Percentiles rank a stretch among this genome's conserved stretches.
phyloP scores from a whole-genome alignment of 2,329 filamentous ascomycete genomes.

The Erysiphe pulchra region DNA sequence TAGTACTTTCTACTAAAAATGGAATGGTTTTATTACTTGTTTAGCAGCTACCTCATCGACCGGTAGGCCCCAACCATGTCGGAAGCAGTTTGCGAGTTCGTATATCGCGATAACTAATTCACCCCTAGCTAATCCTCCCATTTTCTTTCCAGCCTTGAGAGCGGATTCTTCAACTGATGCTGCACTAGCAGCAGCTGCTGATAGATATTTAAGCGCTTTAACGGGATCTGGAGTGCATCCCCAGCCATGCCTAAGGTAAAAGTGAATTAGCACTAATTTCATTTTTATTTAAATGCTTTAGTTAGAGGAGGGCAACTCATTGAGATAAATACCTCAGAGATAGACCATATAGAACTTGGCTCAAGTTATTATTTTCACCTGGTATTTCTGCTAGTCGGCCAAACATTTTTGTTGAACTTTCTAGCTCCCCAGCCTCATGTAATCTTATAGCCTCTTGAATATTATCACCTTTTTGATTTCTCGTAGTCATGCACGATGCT shows the following conservation, averaged over 20 bases:
- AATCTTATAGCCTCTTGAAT: conserved; percentile 91
- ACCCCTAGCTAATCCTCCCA: conserved; percentile 82
- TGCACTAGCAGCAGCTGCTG: conserved; percentile 70
- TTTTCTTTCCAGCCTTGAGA: conserved; percentile 65
- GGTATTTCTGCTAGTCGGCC: conserved; percentile 56
- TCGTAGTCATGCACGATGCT: neutral
- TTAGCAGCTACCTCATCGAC: conserved; percentile 69
- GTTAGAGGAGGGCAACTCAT: neutral
- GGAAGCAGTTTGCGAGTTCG: conserved; percentile 78
- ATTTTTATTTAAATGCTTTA: neutral
- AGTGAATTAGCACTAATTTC: neutral
- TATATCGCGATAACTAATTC: conserved; percentile 93
- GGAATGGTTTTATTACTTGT: conserved; percentile 22
- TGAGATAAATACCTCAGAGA: conserved; percentile 42
- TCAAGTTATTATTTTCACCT: conserved; percentile 74
- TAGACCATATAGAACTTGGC: conserved; percentile 86
- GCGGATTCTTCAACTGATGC: conserved; percentile 69
- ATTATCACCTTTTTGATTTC: conserved; percentile 31
- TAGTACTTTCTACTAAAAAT: neutral
- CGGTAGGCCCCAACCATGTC: conserved; percentile 77
- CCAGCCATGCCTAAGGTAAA: conserved; percentile 55
- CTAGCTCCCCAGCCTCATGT: conserved; percentile 63
- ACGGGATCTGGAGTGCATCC: conserved; percentile 50
- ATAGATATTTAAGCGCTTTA: conserved; percentile 60
- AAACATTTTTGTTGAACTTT: conserved; percentile 64